Percentiles rank a stretch among this genome's conserved stretches.
Evolutionary conservation across 164 flowering plant species (phyloP).

Genomic region (Vitis riparia): DNA sequence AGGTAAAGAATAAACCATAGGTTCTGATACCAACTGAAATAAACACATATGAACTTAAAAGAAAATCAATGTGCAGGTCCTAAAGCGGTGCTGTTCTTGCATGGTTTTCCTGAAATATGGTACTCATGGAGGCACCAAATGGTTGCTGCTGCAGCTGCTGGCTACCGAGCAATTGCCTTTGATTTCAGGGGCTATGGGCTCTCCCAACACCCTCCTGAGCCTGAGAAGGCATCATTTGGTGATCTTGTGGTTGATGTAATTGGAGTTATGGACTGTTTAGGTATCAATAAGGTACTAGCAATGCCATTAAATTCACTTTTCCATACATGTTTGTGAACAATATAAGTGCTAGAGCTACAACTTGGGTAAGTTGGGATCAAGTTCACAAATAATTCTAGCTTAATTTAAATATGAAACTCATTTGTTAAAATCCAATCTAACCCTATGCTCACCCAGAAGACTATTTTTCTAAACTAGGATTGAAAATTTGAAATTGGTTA

Average conservation of each 20-base stretch:
- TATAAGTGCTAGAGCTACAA: too few relatives aligned
- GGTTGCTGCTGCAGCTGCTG: constrained; percentile 50
- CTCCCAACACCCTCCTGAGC: constrained; percentile 48
- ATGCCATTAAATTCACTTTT: too few relatives aligned
- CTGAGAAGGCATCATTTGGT: constrained; percentile 20
- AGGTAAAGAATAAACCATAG: background rate
- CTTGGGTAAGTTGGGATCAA: too few relatives aligned
- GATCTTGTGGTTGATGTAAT: constrained; percentile 31
- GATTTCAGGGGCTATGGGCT: constrained; percentile 72
- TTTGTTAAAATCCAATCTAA: too few relatives aligned
- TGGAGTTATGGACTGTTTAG: constrained; percentile 21
- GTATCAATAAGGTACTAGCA: constrained; percentile 25
- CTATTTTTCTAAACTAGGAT: too few relatives aligned
- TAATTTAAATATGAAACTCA: too few relatives aligned
- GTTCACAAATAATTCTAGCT: too few relatives aligned
- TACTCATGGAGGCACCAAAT: constrained; percentile 74
- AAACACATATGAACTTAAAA: background rate
- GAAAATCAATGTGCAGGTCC: constrained; percentile 13
- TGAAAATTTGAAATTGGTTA: too few relatives aligned
- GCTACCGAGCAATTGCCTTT: constrained; percentile 48
- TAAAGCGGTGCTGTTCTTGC: constrained; percentile 44
- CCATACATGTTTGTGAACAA: too few relatives aligned
- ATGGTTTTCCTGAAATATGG: constrained; percentile 52
- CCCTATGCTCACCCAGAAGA: too few relatives aligned
- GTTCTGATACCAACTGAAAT: background rate